Evolutionary conservation across 345 rosid species (phyloP), one percentile per base, ranked within the genome.

Genomic region (Euphorbia tirucalli): DNA sequence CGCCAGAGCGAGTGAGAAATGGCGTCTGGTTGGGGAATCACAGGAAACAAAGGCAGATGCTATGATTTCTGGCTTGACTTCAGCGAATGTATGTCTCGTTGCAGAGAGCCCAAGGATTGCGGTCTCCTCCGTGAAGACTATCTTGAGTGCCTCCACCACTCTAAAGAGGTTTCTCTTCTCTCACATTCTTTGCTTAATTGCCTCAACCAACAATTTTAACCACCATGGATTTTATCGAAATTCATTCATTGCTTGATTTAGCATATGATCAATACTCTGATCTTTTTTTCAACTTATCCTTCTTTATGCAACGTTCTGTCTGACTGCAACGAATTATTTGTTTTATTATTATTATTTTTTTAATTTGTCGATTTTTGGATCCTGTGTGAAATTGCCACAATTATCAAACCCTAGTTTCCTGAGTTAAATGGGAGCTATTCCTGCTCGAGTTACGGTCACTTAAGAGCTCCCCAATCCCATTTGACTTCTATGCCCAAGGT

Each of bases 11-110:
- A 31, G 28, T 1, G 55, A 66, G 41, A 66, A 56, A 88, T 90
- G 99, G 97, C 97, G 65, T 95, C 97, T 3, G 97, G 99, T 35
- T 95, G 99, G 99, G 97, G 99, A 70, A 92, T 95, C 79, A 88
- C 79, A 2, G 99, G 99, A 10, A 90, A 87, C 87, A 92, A 92
- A 73, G 97, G 97, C 39, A 86, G 99, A 49, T 92, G 97, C 81
- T 92, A 92, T 79, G 97, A 95, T 84, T 95, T 95, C 87, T 85
- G 91, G 91, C 39, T 83, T 44, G 95, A 87, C 78, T 94, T 90
- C 82, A 95, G 99, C 69, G 97, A 92, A 79, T 95, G 99, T 72
- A 92, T 92, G 97, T 90, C 97, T 49, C 83, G 77, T 35, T 94
- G 97, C 88, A 82, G 92, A 68, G 92, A 90, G 82, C 99, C 99